Base-by-base conservation (phyloP, 1,139 yeast species). In the Yamadazyma jaroonii region DNA sequence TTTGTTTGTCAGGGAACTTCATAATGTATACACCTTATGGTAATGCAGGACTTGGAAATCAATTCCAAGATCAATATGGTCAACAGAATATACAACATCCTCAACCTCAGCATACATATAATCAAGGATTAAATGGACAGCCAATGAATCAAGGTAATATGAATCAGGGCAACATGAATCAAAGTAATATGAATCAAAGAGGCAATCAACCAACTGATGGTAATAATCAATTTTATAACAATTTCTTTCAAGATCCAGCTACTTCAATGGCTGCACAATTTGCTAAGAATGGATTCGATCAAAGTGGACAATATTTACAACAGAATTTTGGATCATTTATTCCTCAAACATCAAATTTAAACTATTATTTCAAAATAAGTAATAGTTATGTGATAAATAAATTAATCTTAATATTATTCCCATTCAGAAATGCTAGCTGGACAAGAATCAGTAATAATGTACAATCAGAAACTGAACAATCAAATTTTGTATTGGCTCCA, bases 361-460 rank as follows among this genome's bases (percentile, higher is more conserved):
- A 84, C 47, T 85, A 84, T 61, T 90, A 90, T 62, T 94, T 94
- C 68, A 89, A 87, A 59, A 96, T 94, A 25, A 84, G 96, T 36
- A 94, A 92, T 57, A 70, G 81, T 2, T 94, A 90, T 54, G 98
- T 94, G 25, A 57, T 86, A 42, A 72, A 73, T 31, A 94, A 94
- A 56, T 59, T 94, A 29, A 59, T 74, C 31, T 71, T 90, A 45
- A 82, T 94, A 26, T 59, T 92, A 31, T 83, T 89, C 57, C 99
- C 99, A 0, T 94, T 88, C 73, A 71, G 79, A 45, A 92, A 89
- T 57, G 79, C 77, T 51, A 86, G 84, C 41, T 86, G 95, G 95
- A 74, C 74, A 31, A 65, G 92, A 47, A 60, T 73, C 38, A 64
- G 79, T 53, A 75, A 73, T 51, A 47, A 8, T 12, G 9, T 17